Percentiles rank a stretch among this genome's conserved stretches.
Conservation (phyloP, 768 basidiomycete species). For the Lactarius sp. region DNA sequence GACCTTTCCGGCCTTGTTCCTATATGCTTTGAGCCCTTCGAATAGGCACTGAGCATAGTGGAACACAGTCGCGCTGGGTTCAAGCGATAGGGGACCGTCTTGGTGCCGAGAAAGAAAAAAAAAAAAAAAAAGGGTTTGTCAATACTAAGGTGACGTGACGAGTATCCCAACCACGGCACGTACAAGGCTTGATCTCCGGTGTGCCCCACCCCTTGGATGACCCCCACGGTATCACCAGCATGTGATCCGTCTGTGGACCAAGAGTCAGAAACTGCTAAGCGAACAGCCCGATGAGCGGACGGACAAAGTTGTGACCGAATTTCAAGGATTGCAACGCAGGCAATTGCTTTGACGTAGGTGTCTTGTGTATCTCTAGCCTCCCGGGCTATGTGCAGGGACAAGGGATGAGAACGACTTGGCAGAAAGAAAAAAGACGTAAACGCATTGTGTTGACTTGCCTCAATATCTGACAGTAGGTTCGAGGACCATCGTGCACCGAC, state of each 20-base stretch:
- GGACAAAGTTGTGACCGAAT: constrained; percentile 24
- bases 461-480: constrained; percentile 13
- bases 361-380: constrained; percentile 15
- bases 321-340: constrained; percentile 17
- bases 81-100: constrained; percentile 45
- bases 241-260: constrained; percentile 34
- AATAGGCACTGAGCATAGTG: constrained; percentile 50
- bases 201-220: constrained; percentile 39
- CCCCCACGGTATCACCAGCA: constrained; percentile 41
- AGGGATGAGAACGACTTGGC: neutral
- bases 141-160: neutral
- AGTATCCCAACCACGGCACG: constrained; percentile 21
- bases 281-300: neutral
- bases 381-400: constrained; percentile 2
- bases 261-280: neutral
- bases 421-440: neutral
- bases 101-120: neutral
- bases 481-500: constrained; percentile 18
- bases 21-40: constrained; percentile 51
- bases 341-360: constrained; percentile 15
- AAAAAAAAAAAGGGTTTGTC: neutral
- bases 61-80: constrained; percentile 48
- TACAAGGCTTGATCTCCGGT: constrained; percentile 43
- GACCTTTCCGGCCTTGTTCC: constrained; percentile 39
- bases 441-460: constrained; percentile 3